Base-by-base conservation (phyloP, 306 rosid genomes). In the Parietaria judaica region DNA sequence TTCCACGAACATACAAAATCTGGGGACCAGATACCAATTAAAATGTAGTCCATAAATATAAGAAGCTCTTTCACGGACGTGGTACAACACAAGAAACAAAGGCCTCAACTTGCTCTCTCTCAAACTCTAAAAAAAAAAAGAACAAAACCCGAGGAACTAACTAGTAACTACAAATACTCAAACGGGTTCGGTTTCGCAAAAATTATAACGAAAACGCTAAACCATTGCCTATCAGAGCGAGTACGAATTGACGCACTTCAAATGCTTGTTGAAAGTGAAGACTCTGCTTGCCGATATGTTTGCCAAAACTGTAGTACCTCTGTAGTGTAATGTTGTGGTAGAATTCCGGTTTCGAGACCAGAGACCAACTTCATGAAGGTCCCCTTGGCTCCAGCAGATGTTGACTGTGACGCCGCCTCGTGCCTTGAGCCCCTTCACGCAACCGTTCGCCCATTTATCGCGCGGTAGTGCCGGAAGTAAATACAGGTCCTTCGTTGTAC, bases 401-500 rank as follows among this genome's bases (percentile, higher is more conserved):
- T 79, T 85, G 12, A 88, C 85, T 0, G 92, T 88, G 64, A 82
- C 77, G 51, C 86, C 86, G 0, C 94, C 94, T 0, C 94, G 96
- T 1, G 87, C 89, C 76, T 80, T 88, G 67, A 88, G 75, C 73
- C 94, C 96, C 73, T 85, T 84, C 54, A 88, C 83, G n/a, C 90
- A 88, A 52, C 96, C 96, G 55, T 65, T 79, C 6, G 84, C 74
- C 96, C 96, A 85, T 79, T 78, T 85, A 53, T 83, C 89, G 14
- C 84, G 78, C 0, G 96, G 96, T 73, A 88, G 77, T 3, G 96
- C 94, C 0, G 96, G 94, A 71, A 88, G 96, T 63, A 88, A 73
- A 78, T 72, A 77, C 3, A 88, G 78, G 58, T 88, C 94, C 70
- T 78, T 88, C 6, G 61, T 37, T 3, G 96, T 85, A 81, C 96